A percentile compares a stretch with the other conserved stretches of the same genome.
These are phyloP conservation scores for Neopestalotiopsis sp. DNA, from an alignment of 2,329 filamentous ascomycete genomes.

Conservation along the genomic window DNA sequence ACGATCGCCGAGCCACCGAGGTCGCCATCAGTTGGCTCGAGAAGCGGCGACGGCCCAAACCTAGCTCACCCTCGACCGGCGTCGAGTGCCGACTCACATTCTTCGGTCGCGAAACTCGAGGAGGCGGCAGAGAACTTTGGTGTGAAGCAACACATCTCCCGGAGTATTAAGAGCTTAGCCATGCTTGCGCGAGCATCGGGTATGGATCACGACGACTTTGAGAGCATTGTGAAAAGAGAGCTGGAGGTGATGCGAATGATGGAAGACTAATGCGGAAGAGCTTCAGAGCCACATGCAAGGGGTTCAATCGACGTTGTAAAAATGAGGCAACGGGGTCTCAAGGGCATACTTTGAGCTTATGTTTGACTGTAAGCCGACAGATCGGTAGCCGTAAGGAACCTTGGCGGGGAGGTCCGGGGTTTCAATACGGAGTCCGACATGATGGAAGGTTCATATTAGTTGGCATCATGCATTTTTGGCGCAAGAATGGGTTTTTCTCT, in stretches of 20 bases:
- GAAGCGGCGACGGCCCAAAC: constrained; percentile 44
- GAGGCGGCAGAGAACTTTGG: constrained; percentile 64
- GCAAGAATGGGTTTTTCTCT: not conserved
- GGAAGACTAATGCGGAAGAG: constrained; percentile 52
- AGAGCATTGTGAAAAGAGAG: constrained; percentile 73
- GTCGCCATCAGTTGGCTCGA: constrained; percentile 42
- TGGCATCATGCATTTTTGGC: not conserved
- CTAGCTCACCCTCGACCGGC: constrained; percentile 56
- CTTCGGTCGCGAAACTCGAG: constrained; percentile 68
- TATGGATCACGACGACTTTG: constrained; percentile 78
- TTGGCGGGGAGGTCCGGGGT: not conserved
- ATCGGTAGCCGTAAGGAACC: not conserved
- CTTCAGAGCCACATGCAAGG: not conserved
- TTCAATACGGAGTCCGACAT: not conserved
- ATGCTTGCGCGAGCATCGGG: constrained; percentile 72
- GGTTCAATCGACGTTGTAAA: not conserved
- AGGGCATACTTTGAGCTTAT: not conserved
- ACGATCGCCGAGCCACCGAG: constrained; percentile 49
- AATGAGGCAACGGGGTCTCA: not conserved
- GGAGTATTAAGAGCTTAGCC: constrained; percentile 79
- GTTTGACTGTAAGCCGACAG: not conserved
- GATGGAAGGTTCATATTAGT: not conserved
- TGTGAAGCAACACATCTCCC: constrained; percentile 79
- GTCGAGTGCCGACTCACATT: constrained; percentile 63
- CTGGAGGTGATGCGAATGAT: constrained; percentile 73